These are phyloP conservation scores for Annona squamosa DNA, from an alignment of 164 flowering plant genomes.

Conservation along the genomic window DNA sequence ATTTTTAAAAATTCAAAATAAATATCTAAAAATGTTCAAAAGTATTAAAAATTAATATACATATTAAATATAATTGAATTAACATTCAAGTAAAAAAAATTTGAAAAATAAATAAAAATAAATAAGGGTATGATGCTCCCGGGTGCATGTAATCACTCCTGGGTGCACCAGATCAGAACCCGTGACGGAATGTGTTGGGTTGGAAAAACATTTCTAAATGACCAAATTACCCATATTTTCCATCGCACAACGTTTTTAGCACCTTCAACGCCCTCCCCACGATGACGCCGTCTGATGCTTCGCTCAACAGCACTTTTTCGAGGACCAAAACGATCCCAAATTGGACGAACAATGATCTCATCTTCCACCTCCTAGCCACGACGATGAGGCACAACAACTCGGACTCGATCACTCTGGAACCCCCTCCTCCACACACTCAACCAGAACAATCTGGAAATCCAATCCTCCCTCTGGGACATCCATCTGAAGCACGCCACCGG, in stretches of 20 bases:
- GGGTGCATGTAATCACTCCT: too few species aligned
- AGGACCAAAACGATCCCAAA: slow-evolving; percentile 35
- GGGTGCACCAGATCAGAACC: too few species aligned
- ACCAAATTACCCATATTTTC: too few species aligned
- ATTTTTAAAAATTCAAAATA: too few species aligned
- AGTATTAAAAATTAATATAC: too few species aligned
- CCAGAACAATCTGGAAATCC: slow-evolving; percentile 31
- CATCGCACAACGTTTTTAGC: slow-evolving; percentile 31
- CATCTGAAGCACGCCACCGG: neutral
- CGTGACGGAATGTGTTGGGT: too few species aligned
- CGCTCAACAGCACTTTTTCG: slow-evolving; percentile 18
- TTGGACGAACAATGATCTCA: slow-evolving; percentile 28
- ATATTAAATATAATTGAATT: too few species aligned
- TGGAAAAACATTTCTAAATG: too few species aligned
- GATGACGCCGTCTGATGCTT: slow-evolving; percentile 10
- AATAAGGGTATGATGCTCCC: too few species aligned
- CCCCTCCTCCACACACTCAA: slow-evolving; percentile 21
- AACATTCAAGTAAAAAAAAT: too few species aligned
- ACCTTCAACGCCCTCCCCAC: slow-evolving; percentile 48
- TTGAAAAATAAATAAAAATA: too few species aligned
- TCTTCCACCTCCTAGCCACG: slow-evolving; percentile 28
- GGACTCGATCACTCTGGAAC: slow-evolving; percentile 30
- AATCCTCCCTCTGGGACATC: slow-evolving; percentile 34
- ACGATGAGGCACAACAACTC: slow-evolving; percentile 43
- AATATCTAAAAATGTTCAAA: too few species aligned